Evolutionary conservation across 2,329 filamentous ascomycete species (phyloP).

Genomic region (Hysterium pulicare): DNA sequence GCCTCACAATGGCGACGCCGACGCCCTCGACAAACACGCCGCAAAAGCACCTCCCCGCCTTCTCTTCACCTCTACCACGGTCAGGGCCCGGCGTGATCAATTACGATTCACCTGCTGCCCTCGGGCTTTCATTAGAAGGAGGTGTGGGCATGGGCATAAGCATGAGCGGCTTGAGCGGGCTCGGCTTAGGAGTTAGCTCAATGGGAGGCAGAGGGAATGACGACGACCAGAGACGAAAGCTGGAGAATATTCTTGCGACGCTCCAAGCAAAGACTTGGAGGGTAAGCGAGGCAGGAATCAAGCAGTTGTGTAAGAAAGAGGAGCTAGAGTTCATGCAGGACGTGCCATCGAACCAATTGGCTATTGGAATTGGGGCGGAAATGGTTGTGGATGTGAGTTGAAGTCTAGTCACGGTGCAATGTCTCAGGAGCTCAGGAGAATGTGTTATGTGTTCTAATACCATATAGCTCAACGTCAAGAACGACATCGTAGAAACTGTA

Average conservation of each 20-base stretch:
- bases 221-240: slow-evolving; percentile 51
- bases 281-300: slow-evolving; percentile 72
- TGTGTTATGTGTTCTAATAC: too few relatives aligned
- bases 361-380: neutral
- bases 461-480: too few relatives aligned
- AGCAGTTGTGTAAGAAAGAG: slow-evolving; percentile 63
- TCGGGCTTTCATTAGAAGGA: slow-evolving; percentile 40
- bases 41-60: slow-evolving; percentile 35
- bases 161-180: slow-evolving; percentile 40
- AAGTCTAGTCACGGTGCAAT: neutral
- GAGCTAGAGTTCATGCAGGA: slow-evolving; percentile 53
- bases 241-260: slow-evolving; percentile 61
- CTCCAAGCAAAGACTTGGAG: slow-evolving; percentile 66
- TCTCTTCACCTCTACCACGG: slow-evolving; percentile 41
- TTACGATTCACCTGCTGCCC: slow-evolving; percentile 42
- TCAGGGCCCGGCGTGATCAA: slow-evolving; percentile 40
- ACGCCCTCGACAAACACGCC: slow-evolving; percentile 36
- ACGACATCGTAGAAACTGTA: neutral
- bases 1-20: slow-evolving; percentile 34
- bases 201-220: slow-evolving; percentile 47
- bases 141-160: slow-evolving; percentile 42
- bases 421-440: neutral
- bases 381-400: slow-evolving; percentile 20
- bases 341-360: slow-evolving; percentile 7
- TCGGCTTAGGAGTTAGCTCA: slow-evolving; percentile 32